These are phyloP conservation scores for Eucalyptus polybractea DNA, from an alignment of 345 rosid genomes.

Conservation along the genomic window DNA sequence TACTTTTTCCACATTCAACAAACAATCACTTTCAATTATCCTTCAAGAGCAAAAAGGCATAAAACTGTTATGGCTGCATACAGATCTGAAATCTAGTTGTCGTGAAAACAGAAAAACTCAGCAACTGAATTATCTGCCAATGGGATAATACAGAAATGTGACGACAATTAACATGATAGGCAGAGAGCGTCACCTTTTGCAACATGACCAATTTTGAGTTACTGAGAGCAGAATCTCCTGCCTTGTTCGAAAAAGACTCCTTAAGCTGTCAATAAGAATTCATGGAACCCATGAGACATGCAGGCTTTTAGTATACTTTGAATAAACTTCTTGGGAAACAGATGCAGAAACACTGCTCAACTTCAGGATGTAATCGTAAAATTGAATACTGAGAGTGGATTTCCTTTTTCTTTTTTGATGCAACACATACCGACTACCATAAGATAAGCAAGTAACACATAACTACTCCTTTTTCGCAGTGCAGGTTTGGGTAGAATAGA, in stretches of 20 bases:
- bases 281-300: neutral
- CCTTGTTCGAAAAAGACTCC: slow-evolving; percentile 9
- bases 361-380: neutral
- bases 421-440: neutral
- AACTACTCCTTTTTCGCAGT: neutral
- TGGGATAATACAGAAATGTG: neutral
- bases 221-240: slow-evolving; percentile 7
- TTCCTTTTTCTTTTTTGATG: neutral
- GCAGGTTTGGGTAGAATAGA: neutral
- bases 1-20: neutral
- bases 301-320: neutral
- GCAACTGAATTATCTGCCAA: neutral
- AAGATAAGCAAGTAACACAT: neutral
- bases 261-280: slow-evolving; percentile 30
- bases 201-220: slow-evolving; percentile 29
- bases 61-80: neutral
- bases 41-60: neutral
- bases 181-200: slow-evolving; percentile 26
- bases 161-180: neutral
- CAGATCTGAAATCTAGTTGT: neutral
- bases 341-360: neutral
- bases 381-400: neutral
- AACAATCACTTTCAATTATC: neutral
- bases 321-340: neutral
- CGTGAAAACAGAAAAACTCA: neutral